phyloP scores from a whole-genome alignment of 495 filamentous ascomycete species.

The Lasiosphaeria hispida region DNA sequence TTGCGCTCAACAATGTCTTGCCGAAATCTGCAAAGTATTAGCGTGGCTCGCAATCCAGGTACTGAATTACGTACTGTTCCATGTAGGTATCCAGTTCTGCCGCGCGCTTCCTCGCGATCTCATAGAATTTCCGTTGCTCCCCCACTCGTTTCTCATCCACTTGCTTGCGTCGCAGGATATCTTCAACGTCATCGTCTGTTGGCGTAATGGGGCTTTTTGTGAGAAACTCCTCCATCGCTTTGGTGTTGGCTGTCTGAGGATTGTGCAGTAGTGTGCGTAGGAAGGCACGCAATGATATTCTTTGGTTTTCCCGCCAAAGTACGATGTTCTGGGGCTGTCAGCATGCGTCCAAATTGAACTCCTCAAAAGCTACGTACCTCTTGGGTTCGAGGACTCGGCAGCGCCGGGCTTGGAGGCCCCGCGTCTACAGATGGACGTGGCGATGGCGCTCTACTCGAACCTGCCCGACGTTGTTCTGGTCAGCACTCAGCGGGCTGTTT shows the following conservation, averaged over 20 bases:
- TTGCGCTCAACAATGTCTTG: slow-evolving; percentile 61
- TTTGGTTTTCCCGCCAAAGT: slow-evolving; percentile 85
- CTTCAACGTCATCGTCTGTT: slow-evolving; percentile 77
- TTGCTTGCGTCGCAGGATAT: slow-evolving; percentile 72
- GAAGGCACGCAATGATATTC: slow-evolving; percentile 88
- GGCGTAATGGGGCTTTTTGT: slow-evolving; percentile 63
- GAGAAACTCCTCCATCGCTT: slow-evolving; percentile 79
- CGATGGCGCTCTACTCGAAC: slow-evolving; percentile 31
- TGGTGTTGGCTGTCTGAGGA: slow-evolving; percentile 74
- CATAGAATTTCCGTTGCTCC: slow-evolving; percentile 91
- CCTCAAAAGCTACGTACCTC: slow-evolving; percentile 17
- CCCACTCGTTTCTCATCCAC: slow-evolving; percentile 86
- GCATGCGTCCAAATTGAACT: neutral
- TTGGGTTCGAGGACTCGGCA: slow-evolving; percentile 17
- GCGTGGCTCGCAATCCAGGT: neutral
- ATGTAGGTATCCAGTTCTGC: slow-evolving; percentile 95
- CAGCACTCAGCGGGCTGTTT: neutral
- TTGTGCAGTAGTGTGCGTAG: slow-evolving; percentile 81
- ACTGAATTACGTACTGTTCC: slow-evolving; percentile 68
- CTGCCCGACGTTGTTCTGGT: slow-evolving; percentile 35
- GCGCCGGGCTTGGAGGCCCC: slow-evolving; percentile 22
- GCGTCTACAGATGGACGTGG: slow-evolving; percentile 40
- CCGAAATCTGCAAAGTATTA: slow-evolving; percentile 42
- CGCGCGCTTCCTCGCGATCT: slow-evolving; percentile 86
- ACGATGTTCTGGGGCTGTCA: slow-evolving; percentile 43